Percentiles rank a stretch among this genome's conserved stretches.
Evolutionary conservation across 805 yeast genomes (phyloP).

Genomic region (Peterozyma toletana): DNA sequence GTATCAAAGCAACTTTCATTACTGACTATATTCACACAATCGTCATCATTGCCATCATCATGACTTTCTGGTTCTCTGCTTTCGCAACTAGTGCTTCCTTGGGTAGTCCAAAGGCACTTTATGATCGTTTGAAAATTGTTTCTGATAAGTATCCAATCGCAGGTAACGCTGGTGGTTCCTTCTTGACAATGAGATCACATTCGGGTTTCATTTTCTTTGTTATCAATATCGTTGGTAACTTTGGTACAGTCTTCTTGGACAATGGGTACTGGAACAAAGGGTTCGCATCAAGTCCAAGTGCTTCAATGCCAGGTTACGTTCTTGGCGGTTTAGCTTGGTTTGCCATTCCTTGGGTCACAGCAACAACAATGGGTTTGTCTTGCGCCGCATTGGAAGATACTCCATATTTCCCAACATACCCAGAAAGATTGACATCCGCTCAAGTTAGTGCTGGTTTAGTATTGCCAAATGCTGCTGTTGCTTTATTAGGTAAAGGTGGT

Average conservation of each 20-base stretch:
- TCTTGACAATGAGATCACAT: slow-evolving; percentile 78
- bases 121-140: slow-evolving; percentile 60
- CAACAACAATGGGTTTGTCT: slow-evolving; percentile 85
- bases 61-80: slow-evolving; percentile 75
- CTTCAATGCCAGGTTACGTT: slow-evolving; percentile 83
- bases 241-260: slow-evolving; percentile 83
- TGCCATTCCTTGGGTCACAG: slow-evolving; percentile 77
- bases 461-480: slow-evolving; percentile 72
- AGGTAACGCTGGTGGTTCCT: slow-evolving; percentile 84
- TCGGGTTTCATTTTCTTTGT: slow-evolving; percentile 88
- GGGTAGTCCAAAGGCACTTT: slow-evolving; percentile 80
- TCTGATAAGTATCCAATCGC: slow-evolving; percentile 57
- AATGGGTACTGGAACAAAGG: slow-evolving; percentile 89
- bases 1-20: slow-evolving; percentile 73
- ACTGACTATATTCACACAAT: slow-evolving; percentile 81
- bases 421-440: slow-evolving; percentile 51
- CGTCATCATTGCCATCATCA: slow-evolving; percentile 66
- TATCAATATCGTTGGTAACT: slow-evolving; percentile 82
- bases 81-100: slow-evolving; percentile 62
- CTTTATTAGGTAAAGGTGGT: slow-evolving; percentile 82
- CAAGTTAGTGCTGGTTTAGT: slow-evolving; percentile 81
- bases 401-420: slow-evolving; percentile 76
- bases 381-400: slow-evolving; percentile 65
- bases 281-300: slow-evolving; percentile 75
- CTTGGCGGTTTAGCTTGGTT: slow-evolving; percentile 90